phyloP scores from a whole-genome alignment of 148 eudicot genomes.

The Camellia sinensis region DNA sequence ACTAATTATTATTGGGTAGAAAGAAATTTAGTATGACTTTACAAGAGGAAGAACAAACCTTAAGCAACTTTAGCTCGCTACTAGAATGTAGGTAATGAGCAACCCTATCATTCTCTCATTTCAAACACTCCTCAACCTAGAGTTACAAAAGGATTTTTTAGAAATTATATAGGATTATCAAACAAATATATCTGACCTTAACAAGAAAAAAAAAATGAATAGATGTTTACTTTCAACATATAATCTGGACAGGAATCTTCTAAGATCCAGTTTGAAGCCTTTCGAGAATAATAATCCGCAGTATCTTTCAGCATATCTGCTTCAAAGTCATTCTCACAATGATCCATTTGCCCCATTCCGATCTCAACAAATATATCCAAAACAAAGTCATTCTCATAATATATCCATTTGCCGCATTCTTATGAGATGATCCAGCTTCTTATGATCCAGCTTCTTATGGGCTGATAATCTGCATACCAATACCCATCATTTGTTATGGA shows the following conservation, averaged over 20 bases:
- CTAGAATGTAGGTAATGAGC: slow-evolving; percentile 79
- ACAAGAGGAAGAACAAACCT: slow-evolving; percentile 49
- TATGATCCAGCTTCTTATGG: no score
- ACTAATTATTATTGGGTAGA: background rate
- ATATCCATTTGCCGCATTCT: no score
- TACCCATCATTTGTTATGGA: no score
- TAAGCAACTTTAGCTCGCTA: slow-evolving; percentile 84
- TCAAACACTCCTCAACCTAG: slow-evolving; percentile 92
- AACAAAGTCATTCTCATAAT: no score
- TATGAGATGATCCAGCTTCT: no score
- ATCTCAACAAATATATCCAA: slow-evolving; percentile 93
- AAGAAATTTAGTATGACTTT: background rate
- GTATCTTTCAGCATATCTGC: slow-evolving; percentile 66
- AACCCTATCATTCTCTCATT: slow-evolving; percentile 88
- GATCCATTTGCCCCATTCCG: slow-evolving; percentile 78
- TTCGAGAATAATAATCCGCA: slow-evolving; percentile 79
- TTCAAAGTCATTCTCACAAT: slow-evolving; percentile 82
- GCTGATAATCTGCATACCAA: no score
- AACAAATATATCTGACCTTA: slow-evolving; percentile 7
- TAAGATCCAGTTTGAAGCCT: slow-evolving; percentile 85
- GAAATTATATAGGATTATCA: background rate
- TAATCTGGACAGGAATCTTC: slow-evolving; percentile 95
- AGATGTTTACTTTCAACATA: slow-evolving; percentile 66
- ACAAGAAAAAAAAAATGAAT: background rate
- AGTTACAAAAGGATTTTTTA: slow-evolving; percentile 12